phyloP scores from a whole-genome alignment of 139 green algal species.

The Haematococcus lacustris region DNA sequence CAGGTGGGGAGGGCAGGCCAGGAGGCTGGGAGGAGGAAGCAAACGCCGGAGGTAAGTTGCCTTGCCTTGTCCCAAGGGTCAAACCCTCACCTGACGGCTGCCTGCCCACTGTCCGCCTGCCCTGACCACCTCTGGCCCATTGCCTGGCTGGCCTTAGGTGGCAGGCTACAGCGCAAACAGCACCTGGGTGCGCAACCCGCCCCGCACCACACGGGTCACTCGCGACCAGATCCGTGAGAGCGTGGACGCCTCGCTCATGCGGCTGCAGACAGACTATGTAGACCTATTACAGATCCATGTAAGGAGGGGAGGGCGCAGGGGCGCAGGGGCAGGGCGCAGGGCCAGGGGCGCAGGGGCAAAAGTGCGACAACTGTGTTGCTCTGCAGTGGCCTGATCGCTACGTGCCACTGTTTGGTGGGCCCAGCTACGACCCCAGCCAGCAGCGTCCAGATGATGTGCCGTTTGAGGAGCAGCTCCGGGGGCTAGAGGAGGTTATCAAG shows the following conservation, averaged over 20 bases:
- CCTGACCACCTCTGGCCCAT: background rate
- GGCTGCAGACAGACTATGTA: constrained; percentile 69
- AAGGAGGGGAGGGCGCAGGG: no score
- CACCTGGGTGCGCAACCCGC: constrained; percentile 39
- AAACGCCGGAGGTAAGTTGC: background rate
- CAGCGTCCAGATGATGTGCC: background rate
- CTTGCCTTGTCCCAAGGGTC: background rate
- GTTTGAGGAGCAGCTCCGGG: constrained; percentile 84
- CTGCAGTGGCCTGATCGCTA: constrained; percentile 47
- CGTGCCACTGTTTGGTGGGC: constrained; percentile 78
- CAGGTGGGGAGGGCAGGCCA: background rate
- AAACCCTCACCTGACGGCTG: background rate
- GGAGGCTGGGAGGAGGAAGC: background rate
- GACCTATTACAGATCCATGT: constrained; percentile 82
- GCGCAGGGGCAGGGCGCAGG: background rate
- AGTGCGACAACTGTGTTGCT: no score
- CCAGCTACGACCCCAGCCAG: constrained; percentile 23
- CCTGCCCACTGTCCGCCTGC: background rate
- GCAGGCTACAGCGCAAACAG: constrained; percentile 49
- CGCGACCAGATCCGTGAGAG: constrained; percentile 59
- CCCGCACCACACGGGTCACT: constrained; percentile 24
- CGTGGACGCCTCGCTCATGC: constrained; percentile 58
- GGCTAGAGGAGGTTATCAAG: constrained; percentile 66
- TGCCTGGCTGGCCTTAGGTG: constrained; percentile 32
- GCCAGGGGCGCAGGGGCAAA: no score